Base-by-base conservation (phyloP, 345 rosid species). In the Camelina laxa region DNA sequence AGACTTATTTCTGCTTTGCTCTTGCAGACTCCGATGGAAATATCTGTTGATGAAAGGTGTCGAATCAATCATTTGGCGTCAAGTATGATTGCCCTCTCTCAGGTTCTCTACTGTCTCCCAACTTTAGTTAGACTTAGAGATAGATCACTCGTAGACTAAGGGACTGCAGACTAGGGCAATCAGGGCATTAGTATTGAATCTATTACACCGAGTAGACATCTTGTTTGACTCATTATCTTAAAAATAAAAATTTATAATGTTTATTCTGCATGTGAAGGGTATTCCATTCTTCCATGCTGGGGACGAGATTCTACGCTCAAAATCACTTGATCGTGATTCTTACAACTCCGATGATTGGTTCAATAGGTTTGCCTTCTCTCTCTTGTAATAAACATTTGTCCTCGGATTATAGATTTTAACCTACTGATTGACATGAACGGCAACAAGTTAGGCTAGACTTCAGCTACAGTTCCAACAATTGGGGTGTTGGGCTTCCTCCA, bases 301-400 rank as follows among this genome's bases (percentile, higher is more conserved):
- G 67, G 98, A 94, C 68, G 98, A 94, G 85, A 82, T 91, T 82
- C 81, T 94, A 65, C 93, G 98, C 80, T 94, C 98, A 47, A 91
- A 94, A 81, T 94, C 95, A 58, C 90, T 94, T 78, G 98, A 94
- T 76, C 95, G 96, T 36, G 98, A 94, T 85, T 94, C 98, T 15
- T 91, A 94, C 89, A 87, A 94, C 72, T 94, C 98, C 17, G 98
- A 97, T 69, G 98, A 94, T 79, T 94, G 97, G 97, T 89, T 94
- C 80, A 94, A 94, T 74, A 94, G 96, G 98, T 91, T 57, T 60
- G 74, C 60, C 45, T 63, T 42, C 39, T 73, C 69, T 2, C 39
- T 63, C 44, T 71, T 41, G 30, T 47, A 58, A 45, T 36, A 22
- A 69, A 20, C 38, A 54, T 41, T 11, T 27, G 60, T 39, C 56